Base-by-base conservation (phyloP, 345 rosid genomes). In the Rhodomyrtus tomentosa region DNA sequence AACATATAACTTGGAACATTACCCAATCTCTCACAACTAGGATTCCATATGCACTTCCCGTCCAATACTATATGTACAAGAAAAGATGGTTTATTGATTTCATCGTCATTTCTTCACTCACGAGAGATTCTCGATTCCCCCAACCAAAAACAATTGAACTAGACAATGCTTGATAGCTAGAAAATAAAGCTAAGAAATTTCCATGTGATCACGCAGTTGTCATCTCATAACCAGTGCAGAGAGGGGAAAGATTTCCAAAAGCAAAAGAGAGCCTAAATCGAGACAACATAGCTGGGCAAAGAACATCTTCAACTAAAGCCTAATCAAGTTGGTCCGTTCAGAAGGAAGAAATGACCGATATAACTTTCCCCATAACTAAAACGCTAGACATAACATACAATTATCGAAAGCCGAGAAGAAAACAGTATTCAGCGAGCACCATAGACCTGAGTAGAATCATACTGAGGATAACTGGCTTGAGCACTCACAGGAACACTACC, bases 361-460 rank as follows among this genome's bases (percentile, higher is more conserved):
- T 36, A 8, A 68, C 79, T 36, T 36, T 36, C 76, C 38, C 25
- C 38, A 36, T 18, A 5, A 36, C 45, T 68, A 68, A 36, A 68
- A 32, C 24, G 45, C 45, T 68, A 68, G 79, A 18, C 45, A 68
- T 18, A 42, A 18, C 79, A 8, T 68, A 36, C 45, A 68, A 18
- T 68, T 4, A 45, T 36, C 55, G 3, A n/a, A 49, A 80, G 36
- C 49, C 21, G 0, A 18, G 45, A 62, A 62, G 45, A 68, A 18
- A 80, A 80, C 24, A n/a, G 3, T 15, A 80, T n/a, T 80, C 22
- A 90, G 92, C 82, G 52, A 11, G 88, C 89, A 52, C 90, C 89
- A 86, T 89, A 92, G 88, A 90, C 87, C 90, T 92, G 93, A 86
- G 90, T 85, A 8, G 93, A 87, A 84, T 91, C 95, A 73, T 90